Percentiles rank a stretch among this genome's conserved stretches.
Evolutionary conservation across 495 filamentous ascomycete species (phyloP).

Genomic region (Podospora appendiculata): DNA sequence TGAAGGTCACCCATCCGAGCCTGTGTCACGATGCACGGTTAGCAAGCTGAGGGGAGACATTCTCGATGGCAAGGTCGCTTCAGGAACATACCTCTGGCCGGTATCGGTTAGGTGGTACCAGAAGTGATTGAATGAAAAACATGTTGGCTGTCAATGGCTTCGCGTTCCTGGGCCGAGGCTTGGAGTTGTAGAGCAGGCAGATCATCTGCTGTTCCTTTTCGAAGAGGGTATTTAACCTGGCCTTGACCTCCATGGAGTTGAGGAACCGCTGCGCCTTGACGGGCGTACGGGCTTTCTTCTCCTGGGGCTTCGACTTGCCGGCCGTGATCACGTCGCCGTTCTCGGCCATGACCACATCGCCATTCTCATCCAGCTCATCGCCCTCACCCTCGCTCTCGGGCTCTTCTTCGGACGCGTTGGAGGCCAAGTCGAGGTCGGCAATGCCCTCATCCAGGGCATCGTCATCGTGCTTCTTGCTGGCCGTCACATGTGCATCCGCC

Average conservation of each 20-base stretch:
- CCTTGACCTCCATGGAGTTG: slow-evolving; percentile 66
- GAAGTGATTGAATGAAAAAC: slow-evolving; percentile 80
- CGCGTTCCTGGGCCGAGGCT: slow-evolving; percentile 42
- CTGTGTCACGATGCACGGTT: background rate
- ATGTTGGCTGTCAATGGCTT: slow-evolving; percentile 63
- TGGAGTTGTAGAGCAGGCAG: slow-evolving; percentile 71
- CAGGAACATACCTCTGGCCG: slow-evolving; percentile 53
- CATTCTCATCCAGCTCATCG: slow-evolving; percentile 45
- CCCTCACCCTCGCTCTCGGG: slow-evolving; percentile 38
- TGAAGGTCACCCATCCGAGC: slow-evolving; percentile 68
- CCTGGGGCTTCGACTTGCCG: slow-evolving; percentile 19
- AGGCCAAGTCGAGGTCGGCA: slow-evolving; percentile 52
- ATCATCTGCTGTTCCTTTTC: slow-evolving; percentile 78
- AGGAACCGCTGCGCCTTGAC: slow-evolving; percentile 54
- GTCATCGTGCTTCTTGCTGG: slow-evolving; percentile 22
- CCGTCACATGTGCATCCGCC: slow-evolving; percentile 48
- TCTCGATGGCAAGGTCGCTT: too few species aligned
- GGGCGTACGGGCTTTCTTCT: slow-evolving; percentile 12
- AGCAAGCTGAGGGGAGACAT: too few species aligned
- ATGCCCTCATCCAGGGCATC: slow-evolving; percentile 57
- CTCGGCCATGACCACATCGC: slow-evolving; percentile 44
- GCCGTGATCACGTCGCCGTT: slow-evolving; percentile 47
- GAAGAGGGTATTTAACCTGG: slow-evolving; percentile 70
- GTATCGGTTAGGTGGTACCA: slow-evolving; percentile 88
- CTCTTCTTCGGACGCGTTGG: slow-evolving; percentile 40